These are phyloP conservation scores for Leccinum aurantiacum DNA, from an alignment of 768 basidiomycete species.

Conservation along the genomic window DNA sequence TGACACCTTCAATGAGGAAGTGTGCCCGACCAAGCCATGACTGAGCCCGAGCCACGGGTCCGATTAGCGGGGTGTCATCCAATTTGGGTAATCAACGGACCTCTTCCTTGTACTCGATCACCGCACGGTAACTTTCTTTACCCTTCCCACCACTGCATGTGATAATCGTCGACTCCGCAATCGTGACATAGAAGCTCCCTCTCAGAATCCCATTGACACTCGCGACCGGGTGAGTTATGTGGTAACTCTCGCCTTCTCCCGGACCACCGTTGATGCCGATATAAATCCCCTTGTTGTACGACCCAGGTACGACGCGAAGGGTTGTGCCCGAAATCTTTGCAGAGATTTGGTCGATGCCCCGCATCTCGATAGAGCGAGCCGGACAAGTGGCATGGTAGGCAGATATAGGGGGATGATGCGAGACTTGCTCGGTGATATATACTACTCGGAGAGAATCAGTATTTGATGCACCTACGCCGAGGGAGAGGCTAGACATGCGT, in stretches of 20 bases:
- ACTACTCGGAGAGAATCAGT: slow-evolving; percentile 58
- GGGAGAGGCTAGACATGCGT: slow-evolving; percentile 60
- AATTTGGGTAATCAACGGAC: slow-evolving; percentile 42
- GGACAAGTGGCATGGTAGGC: slow-evolving; percentile 81
- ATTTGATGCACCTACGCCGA: slow-evolving; percentile 38
- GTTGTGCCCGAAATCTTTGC: slow-evolving; percentile 90
- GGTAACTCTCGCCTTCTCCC: slow-evolving; percentile 79
- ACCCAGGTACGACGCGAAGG: slow-evolving; percentile 78
- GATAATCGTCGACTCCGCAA: slow-evolving; percentile 75
- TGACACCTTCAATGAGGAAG: slow-evolving; percentile 83
- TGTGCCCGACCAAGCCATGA: slow-evolving; percentile 90
- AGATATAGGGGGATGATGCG: slow-evolving; percentile 95
- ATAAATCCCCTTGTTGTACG: slow-evolving; percentile 87
- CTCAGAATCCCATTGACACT: slow-evolving; percentile 89
- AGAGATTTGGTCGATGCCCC: slow-evolving; percentile 89
- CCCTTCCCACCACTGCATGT: slow-evolving; percentile 73
- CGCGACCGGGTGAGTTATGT: slow-evolving; percentile 88
- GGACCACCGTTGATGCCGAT: slow-evolving; percentile 71
- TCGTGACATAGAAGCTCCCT: slow-evolving; percentile 89
- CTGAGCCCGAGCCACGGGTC: slow-evolving; percentile 30
- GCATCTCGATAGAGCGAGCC: slow-evolving; percentile 63
- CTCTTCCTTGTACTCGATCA: slow-evolving; percentile 97
- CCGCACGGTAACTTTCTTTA: slow-evolving; percentile 64
- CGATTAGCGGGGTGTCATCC: background rate
- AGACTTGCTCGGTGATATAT: slow-evolving; percentile 91